A percentile compares a stretch with the other conserved stretches of the same genome.
phyloP scores from a whole-genome alignment of 306 rosid species.

The Carpinus viminea region DNA sequence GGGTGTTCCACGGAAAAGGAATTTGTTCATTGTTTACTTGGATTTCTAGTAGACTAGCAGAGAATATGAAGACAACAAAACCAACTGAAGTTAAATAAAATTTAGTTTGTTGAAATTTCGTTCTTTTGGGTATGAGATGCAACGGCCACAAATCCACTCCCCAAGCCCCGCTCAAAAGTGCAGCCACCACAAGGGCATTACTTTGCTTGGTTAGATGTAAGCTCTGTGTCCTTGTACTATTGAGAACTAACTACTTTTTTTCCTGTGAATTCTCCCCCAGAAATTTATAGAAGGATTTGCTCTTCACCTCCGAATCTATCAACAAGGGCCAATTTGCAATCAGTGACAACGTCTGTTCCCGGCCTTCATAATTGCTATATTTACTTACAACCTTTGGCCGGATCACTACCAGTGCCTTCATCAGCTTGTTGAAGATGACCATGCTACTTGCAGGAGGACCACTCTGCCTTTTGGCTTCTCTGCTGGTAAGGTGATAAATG shows the following conservation, averaged over 20 bases:
- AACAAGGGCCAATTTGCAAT: too few species aligned
- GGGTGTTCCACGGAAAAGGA: background rate
- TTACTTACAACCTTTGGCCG: background rate
- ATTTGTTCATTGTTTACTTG: background rate
- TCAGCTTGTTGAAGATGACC: slow-evolving; percentile 23
- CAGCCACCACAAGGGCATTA: background rate
- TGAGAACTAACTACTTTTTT: background rate
- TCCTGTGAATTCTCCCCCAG: background rate
- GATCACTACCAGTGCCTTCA: slow-evolving; percentile 11
- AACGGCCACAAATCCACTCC: too few species aligned
- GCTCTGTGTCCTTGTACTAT: background rate
- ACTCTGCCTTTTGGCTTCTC: slow-evolving; percentile 11
- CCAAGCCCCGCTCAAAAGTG: too few species aligned
- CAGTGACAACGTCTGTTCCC: slow-evolving; percentile 14
- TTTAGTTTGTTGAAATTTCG: background rate
- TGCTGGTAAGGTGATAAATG: slow-evolving; percentile 15
- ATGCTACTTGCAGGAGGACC: slow-evolving; percentile 2
- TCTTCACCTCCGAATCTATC: background rate
- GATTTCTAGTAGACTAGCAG: background rate
- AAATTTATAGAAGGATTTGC: background rate
- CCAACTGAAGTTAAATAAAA: background rate
- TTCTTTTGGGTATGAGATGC: too few species aligned
- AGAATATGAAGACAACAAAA: background rate
- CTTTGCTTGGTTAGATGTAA: background rate
- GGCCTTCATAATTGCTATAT: slow-evolving; percentile 11